Conservation (phyloP, 1,284 basidiomycete species). For the Fomitopsis betulina region DNA sequence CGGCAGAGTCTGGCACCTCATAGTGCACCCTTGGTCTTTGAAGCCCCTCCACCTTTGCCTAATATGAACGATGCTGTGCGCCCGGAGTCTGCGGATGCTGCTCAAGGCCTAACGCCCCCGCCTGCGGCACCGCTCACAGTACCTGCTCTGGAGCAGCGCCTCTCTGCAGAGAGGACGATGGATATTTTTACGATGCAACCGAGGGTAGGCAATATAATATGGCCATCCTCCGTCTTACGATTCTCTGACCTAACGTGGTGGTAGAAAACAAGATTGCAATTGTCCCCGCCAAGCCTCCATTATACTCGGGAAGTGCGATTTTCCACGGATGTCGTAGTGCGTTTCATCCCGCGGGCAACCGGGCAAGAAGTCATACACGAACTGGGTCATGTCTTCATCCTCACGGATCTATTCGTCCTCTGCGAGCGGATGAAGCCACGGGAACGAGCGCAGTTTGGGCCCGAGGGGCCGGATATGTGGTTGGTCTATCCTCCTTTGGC, state of each 20-base stretch:
- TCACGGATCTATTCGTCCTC: slow-evolving; percentile 90
- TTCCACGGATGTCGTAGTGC: slow-evolving; percentile 72
- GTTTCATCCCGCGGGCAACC: slow-evolving; percentile 76
- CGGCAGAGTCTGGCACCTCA: slow-evolving; percentile 27
- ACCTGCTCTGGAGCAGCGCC: slow-evolving; percentile 75
- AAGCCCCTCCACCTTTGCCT: slow-evolving; percentile 16
- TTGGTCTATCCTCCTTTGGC: slow-evolving; percentile 94
- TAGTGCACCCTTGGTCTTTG: slow-evolving; percentile 3
- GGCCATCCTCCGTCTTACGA: not conserved
- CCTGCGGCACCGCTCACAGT: slow-evolving; percentile 53
- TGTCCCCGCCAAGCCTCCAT: slow-evolving; percentile 75
- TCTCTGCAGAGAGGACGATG: slow-evolving; percentile 77
- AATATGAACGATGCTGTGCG: slow-evolving; percentile 28
- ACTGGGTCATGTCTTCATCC: slow-evolving; percentile 82
- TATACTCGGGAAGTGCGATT: slow-evolving; percentile 80
- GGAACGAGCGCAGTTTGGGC: slow-evolving; percentile 47
- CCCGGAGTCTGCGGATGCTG: slow-evolving; percentile 59
- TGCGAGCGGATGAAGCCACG: slow-evolving; percentile 77
- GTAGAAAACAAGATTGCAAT: slow-evolving; percentile 88
- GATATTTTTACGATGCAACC: slow-evolving; percentile 97
- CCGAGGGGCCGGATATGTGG: slow-evolving; percentile 81
- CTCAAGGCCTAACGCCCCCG: slow-evolving; percentile 46
- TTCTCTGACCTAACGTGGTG: not conserved
- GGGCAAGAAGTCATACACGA: slow-evolving; percentile 70
- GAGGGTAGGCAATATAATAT: slow-evolving; percentile 55